phyloP scores from a whole-genome alignment of 164 flowering plant genomes.

The Taxillus chinensis region DNA sequence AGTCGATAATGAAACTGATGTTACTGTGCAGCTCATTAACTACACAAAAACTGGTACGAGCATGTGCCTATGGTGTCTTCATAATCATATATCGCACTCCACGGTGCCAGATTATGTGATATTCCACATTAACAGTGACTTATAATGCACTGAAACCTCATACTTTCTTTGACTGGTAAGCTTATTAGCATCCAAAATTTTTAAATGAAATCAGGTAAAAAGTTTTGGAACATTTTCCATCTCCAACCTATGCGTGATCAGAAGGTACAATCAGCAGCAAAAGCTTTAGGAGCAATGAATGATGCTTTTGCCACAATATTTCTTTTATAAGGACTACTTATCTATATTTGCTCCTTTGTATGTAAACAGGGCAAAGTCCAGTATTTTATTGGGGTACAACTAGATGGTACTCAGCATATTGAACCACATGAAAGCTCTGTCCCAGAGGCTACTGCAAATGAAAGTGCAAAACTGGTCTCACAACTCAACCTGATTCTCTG shows the following conservation, averaged over 20 bases:
- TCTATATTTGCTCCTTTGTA: neutral
- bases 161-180: neutral
- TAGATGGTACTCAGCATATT: constrained; percentile 93
- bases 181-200: neutral
- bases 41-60: constrained; percentile 85
- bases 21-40: constrained; percentile 94
- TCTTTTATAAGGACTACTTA: neutral
- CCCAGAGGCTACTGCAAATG: constrained; percentile 56
- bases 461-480: constrained; percentile 56
- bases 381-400: constrained; percentile 93
- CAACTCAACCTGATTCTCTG: neutral
- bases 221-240: constrained; percentile 98
- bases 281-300: neutral
- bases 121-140: no score
- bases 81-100: neutral
- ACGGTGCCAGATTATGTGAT: no score
- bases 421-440: constrained; percentile 84
- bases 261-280: constrained; percentile 37
- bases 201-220: constrained; percentile 53
- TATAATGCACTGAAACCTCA: neutral
- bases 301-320: neutral
- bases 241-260: constrained; percentile 99
- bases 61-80: neutral
- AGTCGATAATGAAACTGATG: constrained; percentile 77
- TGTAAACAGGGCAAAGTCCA: constrained; percentile 86